A percentile compares a stretch with the other conserved stretches of the same genome.
Conservation (phyloP, 2,329 filamentous ascomycete species). For the Penicillium sp. region DNA sequence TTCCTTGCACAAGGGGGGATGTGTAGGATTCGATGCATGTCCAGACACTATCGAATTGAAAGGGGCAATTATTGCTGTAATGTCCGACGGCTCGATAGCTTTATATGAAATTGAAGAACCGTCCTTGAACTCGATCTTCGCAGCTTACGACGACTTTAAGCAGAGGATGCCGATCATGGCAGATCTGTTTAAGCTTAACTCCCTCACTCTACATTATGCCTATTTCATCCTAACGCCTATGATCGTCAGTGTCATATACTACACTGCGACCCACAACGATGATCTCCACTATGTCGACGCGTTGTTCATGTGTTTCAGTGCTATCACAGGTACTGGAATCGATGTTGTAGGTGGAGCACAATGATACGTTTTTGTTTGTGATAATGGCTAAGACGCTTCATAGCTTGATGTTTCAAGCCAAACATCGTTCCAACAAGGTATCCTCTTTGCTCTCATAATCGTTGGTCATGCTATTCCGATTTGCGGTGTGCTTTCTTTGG, state of each 20-base stretch:
- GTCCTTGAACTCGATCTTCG: not conserved
- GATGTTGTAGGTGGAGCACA: conserved; percentile 55
- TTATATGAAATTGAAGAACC: not conserved
- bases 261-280: conserved; percentile 53
- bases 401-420: conserved; percentile 56
- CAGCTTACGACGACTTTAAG: not conserved
- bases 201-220: conserved; percentile 66
- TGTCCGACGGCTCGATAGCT: not conserved
- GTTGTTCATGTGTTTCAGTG: conserved; percentile 68
- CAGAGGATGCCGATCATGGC: not conserved
- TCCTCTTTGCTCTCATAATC: conserved; percentile 67
- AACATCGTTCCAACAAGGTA: conserved; percentile 68
- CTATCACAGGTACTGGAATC: conserved; percentile 68
- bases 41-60: not conserved
- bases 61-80: not conserved
- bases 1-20: not conserved
- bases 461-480: conserved; percentile 68
- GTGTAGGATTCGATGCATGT: not conserved
- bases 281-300: conserved; percentile 63
- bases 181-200: conserved; percentile 44
- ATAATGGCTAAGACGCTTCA: not conserved
- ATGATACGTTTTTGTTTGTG: not conserved
- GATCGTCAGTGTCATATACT: conserved; percentile 64
- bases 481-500: conserved; percentile 56
- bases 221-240: conserved; percentile 65